phyloP scores from a whole-genome alignment of 148 eudicot species.

The Nyssa sinensis region DNA sequence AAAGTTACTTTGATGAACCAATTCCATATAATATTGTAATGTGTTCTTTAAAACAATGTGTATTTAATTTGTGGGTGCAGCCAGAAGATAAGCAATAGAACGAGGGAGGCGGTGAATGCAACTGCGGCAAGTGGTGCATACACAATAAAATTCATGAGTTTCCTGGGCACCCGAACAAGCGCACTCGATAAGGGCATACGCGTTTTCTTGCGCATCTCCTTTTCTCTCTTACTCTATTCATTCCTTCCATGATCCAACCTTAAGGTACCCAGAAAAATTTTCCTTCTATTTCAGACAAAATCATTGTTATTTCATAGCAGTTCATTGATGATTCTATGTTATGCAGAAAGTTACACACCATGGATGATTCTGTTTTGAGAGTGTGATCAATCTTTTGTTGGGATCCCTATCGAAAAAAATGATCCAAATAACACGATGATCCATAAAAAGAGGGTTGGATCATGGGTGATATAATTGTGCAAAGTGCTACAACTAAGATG shows the following conservation, averaged over 20 bases:
- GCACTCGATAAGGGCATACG: constrained; percentile 14
- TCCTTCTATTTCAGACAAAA: background rate
- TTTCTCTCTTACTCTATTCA: constrained; percentile 30
- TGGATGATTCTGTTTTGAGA: background rate
- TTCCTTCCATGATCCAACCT: constrained; percentile 22
- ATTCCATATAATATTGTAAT: background rate
- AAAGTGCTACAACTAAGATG: background rate
- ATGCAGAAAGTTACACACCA: background rate
- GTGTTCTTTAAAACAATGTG: background rate
- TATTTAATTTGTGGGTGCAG: constrained; percentile 41
- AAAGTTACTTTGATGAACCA: no score
- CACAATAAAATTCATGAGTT: constrained; percentile 22
- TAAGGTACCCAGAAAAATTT: constrained; percentile 11
- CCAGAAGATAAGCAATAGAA: constrained; percentile 46
- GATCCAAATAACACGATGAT: background rate
- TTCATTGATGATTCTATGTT: background rate
- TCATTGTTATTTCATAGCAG: background rate
- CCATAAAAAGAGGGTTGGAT: background rate
- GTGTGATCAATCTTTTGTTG: background rate
- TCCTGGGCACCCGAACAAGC: constrained; percentile 6
- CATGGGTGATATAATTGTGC: constrained; percentile 2
- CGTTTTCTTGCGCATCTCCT: constrained; percentile 26
- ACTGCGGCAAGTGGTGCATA: constrained; percentile 46
- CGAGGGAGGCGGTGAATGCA: constrained; percentile 51
- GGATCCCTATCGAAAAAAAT: background rate